Evolutionary conservation across 768 basidiomycete species (phyloP), one percentile per base, ranked within the genome.

Genomic region (Trametes maxima): DNA sequence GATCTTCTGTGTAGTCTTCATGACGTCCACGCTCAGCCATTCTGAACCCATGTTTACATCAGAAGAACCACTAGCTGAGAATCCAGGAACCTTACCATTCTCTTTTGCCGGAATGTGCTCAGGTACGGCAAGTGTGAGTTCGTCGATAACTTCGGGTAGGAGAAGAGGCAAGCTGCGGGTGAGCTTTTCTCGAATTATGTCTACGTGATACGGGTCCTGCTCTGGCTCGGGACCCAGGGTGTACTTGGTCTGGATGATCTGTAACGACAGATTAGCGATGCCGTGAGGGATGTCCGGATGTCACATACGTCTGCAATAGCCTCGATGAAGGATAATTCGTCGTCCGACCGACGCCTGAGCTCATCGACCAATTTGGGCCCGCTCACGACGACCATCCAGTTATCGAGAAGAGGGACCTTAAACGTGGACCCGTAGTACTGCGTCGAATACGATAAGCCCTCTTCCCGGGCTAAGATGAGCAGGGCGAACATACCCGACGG

Each of bases 331-430:
- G 82, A 82, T 7, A 82, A 68, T 22, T 73, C 71, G 22, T 79
- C 75, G 44, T 82, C 81, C 2, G 78, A 72, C 14, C 78, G 75
- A 58, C 70, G 77, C 22, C 82, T 76, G 16, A 87, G 67, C 47
- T 86, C 85, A 7, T 85, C 80, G 13, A 85, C 70, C 47, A 80
- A 69, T 22, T 77, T 65, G 0, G 73, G 71, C 1, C 81, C 79
- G 22, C 74, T 77, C 28, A 81, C 68, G 6, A 86, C 72, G 21
- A 83, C 74, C 19, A 78, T 60, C 83, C 83, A 85, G 54, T 75
- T 73, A 44, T 79, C 74, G 46, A 79, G 64, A 50, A 76, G 71
- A 0, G 82, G 73, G 6, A 84, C 70, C 65, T 79, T 80, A 70
- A 82, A 85, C 14, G 59, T 50, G 3, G 54, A 53, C 35, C 62